Percentiles rank a stretch among this genome's conserved stretches.
Evolutionary conservation across 225 moss, liverwort and hornwort genomes (phyloP).

Genomic region (Thuidium tamariscinum): DNA sequence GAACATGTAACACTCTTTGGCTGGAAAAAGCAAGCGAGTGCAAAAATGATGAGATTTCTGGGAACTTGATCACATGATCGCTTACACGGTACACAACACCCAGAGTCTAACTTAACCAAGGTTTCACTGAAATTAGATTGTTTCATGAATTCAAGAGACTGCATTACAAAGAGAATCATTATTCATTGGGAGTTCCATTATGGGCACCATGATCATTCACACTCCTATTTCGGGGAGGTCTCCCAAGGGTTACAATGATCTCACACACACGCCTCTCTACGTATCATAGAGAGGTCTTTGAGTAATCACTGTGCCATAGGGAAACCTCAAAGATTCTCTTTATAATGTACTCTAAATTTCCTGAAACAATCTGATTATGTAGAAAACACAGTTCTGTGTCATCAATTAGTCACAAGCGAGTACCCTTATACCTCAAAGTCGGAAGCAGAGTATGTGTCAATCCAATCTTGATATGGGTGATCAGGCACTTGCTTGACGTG

Average conservation of each 20-base stretch:
- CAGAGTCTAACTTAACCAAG: neutral
- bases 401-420: neutral
- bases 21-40: neutral
- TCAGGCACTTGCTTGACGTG: slow-evolving; percentile 13
- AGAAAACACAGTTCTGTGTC: neutral
- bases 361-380: neutral
- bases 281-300: neutral
- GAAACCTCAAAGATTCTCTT: neutral
- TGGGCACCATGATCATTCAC: neutral
- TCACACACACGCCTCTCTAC: neutral
- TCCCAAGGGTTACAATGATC: neutral
- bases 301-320: neutral
- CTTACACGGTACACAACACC: neutral
- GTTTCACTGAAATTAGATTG: neutral
- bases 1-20: neutral
- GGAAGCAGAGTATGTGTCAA: slow-evolving; percentile 67
- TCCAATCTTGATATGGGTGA: slow-evolving; percentile 60
- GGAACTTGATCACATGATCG: neutral
- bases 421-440: slow-evolving; percentile 43
- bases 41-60: neutral
- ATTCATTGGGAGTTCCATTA: neutral
- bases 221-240: neutral
- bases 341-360: neutral
- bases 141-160: neutral
- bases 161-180: neutral